These are phyloP conservation scores for Aspergillus sp. DNA, from an alignment of 2,329 filamentous ascomycete genomes.

Conservation along the genomic window DNA sequence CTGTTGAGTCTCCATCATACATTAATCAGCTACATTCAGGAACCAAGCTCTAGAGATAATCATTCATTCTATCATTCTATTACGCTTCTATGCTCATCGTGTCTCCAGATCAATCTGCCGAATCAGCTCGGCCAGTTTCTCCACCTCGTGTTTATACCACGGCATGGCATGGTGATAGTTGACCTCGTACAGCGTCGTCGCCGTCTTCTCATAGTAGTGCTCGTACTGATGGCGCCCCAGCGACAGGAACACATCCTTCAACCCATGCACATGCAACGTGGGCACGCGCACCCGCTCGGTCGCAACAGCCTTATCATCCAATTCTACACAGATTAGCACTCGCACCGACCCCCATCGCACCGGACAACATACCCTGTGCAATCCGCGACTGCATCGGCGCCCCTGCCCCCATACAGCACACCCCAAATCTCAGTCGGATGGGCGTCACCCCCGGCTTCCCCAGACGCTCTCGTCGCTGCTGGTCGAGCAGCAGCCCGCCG, in stretches of 20 bases:
- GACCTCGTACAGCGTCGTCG: slow-evolving; percentile 15
- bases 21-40: no score
- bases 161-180: slow-evolving; percentile 27
- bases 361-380: slow-evolving; percentile 9
- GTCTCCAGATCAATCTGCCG: slow-evolving; percentile 13
- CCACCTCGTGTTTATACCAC: slow-evolving; percentile 18
- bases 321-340: not conserved
- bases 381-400: slow-evolving; percentile 21
- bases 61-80: not conserved
- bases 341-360: not conserved
- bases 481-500: slow-evolving; percentile 19
- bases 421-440: slow-evolving; percentile 14
- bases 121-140: slow-evolving; percentile 15
- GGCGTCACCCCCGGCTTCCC: not conserved
- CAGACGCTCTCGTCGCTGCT: slow-evolving; percentile 14
- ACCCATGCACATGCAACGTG: slow-evolving; percentile 21
- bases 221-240: slow-evolving; percentile 15
- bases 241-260: slow-evolving; percentile 18
- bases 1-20: not conserved
- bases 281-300: slow-evolving; percentile 11
- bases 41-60: no score
- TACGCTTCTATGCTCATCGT: not conserved
- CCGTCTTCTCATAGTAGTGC: slow-evolving; percentile 13
- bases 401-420: slow-evolving; percentile 19
- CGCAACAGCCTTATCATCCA: not conserved